phyloP scores from a whole-genome alignment of 768 basidiomycete genomes.

The Pisolithus albus region DNA sequence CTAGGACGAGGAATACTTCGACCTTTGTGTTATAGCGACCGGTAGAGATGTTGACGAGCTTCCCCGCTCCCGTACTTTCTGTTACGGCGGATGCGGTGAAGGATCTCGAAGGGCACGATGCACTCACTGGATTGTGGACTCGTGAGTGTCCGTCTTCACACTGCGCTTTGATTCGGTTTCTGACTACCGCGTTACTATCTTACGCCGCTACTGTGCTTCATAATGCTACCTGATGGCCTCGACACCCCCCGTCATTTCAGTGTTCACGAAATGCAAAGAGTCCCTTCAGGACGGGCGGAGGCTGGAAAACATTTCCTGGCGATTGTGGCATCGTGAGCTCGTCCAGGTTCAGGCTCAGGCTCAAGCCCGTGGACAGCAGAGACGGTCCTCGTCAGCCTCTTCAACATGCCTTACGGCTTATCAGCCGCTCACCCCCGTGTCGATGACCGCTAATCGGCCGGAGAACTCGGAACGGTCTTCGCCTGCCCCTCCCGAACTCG shows the following conservation, averaged over 20 bases:
- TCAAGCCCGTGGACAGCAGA: conserved; percentile 7
- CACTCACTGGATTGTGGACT: conserved; percentile 61
- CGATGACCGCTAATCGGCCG: conserved; percentile 11
- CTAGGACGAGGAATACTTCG: no score
- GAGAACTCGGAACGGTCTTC: neutral
- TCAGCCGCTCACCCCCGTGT: conserved; percentile 20
- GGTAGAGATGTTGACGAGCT: conserved; percentile 38
- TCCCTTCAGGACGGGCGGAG: conserved; percentile 73
- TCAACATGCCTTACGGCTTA: neutral
- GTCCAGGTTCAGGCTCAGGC: conserved; percentile 23
- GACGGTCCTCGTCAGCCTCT: conserved; percentile 25
- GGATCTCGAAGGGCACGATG: conserved; percentile 63
- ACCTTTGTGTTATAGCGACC: conserved; percentile 1
- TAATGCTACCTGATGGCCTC: neutral
- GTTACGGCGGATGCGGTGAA: conserved; percentile 59
- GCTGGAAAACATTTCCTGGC: conserved; percentile 85
- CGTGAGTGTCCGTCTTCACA: conserved; percentile 34
- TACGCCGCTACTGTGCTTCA: neutral
- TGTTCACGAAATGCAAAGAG: conserved; percentile 80
- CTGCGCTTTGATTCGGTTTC: conserved; percentile 3
- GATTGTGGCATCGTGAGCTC: conserved; percentile 71
- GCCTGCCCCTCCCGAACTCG: neutral
- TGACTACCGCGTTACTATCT: conserved; percentile 4
- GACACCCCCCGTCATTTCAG: conserved; percentile 30
- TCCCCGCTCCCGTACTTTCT: conserved; percentile 61